Percentiles rank a stretch among this genome's conserved stretches.
Conservation (phyloP, 1,284 basidiomycete species). For the Trichosporon coremiiforme region DNA sequence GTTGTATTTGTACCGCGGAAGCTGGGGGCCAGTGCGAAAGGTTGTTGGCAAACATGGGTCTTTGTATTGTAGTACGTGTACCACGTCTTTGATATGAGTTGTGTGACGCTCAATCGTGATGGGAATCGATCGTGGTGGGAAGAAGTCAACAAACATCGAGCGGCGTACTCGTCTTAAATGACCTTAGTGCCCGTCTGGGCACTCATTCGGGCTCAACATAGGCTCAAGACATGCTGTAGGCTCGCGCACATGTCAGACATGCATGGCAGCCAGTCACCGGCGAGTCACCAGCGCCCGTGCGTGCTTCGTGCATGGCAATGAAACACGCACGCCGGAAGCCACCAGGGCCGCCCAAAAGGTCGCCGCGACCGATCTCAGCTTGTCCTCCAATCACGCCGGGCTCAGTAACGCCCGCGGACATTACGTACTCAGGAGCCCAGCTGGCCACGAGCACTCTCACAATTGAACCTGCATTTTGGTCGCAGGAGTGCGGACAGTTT, state of each 20-base stretch:
- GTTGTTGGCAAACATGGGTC: too few species aligned
- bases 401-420: conserved; percentile 9
- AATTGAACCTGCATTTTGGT: not conserved
- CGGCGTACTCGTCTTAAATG: not conserved
- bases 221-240: too few species aligned
- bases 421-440: conserved; percentile 10
- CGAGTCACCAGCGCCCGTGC: not conserved
- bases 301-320: not conserved
- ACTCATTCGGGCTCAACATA: too few species aligned
- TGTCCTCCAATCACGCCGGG: not conserved
- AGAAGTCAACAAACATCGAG: too few species aligned
- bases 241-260: too few species aligned
- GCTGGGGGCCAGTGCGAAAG: too few species aligned
- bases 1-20: not conserved
- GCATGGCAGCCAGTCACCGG: too few species aligned
- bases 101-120: not conserved
- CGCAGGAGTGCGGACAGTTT: not conserved
- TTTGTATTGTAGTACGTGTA: not conserved
- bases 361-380: not conserved
- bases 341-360: not conserved
- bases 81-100: not conserved
- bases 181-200: not conserved
- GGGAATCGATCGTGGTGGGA: too few species aligned
- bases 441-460: not conserved
- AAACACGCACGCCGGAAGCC: conserved; percentile 2